Conservation (phyloP, 495 filamentous ascomycete species). For the Tuber umbilicatum region DNA sequence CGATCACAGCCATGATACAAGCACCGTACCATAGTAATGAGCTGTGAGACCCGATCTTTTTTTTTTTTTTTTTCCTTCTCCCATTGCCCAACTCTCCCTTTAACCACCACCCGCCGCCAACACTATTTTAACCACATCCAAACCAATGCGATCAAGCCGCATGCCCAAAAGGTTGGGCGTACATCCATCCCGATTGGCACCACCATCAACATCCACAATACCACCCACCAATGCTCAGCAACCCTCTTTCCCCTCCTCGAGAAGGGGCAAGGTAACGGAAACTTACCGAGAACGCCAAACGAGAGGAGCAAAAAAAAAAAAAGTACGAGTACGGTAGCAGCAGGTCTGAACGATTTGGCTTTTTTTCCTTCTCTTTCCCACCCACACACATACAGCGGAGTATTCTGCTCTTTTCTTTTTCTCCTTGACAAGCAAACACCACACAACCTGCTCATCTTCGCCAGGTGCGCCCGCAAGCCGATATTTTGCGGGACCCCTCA, state of each 20-base stretch:
- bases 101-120: not conserved
- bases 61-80: not conserved
- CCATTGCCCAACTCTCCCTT: not conserved
- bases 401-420: not conserved
- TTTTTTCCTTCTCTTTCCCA: not conserved
- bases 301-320: not conserved
- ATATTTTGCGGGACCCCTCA: not conserved
- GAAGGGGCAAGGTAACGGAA: not conserved
- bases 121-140: not conserved
- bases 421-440: not conserved
- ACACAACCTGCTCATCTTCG: not conserved
- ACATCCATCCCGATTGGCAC: not conserved
- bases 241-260: not conserved
- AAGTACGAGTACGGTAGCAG: not conserved
- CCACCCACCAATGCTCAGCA: not conserved
- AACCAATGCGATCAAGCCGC: not conserved
- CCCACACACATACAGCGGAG: not conserved
- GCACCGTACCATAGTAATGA: not conserved
- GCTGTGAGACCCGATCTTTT: not conserved
- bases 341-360: not conserved
- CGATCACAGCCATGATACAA: not conserved
- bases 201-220: not conserved
- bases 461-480: not conserved
- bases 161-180: not conserved
- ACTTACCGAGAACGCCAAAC: slow-evolving; percentile 1